Evolutionary conservation across 2,329 filamentous ascomycete species (phyloP).

Genomic region (Nothopassalora personata): DNA sequence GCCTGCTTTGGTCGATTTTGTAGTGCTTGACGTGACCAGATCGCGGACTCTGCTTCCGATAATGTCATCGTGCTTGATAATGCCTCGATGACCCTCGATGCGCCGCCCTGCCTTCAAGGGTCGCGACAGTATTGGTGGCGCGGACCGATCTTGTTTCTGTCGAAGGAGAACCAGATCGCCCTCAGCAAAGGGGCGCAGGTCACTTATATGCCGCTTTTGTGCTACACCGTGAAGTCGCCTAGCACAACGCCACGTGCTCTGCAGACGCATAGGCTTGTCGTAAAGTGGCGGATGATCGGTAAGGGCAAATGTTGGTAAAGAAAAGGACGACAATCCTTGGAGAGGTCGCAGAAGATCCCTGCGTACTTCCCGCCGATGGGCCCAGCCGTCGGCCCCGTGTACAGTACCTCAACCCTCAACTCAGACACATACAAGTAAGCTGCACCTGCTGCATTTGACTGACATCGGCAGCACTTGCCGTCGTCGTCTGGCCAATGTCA

Average conservation of each 20-base stretch:
- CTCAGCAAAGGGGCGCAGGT: slow-evolving; percentile 20
- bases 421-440: background rate
- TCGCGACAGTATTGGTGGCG: slow-evolving; percentile 37
- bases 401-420: background rate
- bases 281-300: background rate
- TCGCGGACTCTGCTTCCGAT: slow-evolving; percentile 60
- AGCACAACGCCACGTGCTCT: slow-evolving; percentile 7
- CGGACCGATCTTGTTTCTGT: slow-evolving; percentile 32
- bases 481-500: background rate
- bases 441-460: background rate
- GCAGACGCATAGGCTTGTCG: slow-evolving; percentile 10
- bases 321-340: no score
- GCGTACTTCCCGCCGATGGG: no score
- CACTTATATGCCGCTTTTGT: slow-evolving; percentile 9
- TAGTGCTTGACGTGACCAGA: slow-evolving; percentile 47
- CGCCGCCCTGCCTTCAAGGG: slow-evolving; percentile 32
- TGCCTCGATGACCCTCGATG: slow-evolving; percentile 44
- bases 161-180: slow-evolving; percentile 39
- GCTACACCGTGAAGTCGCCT: background rate
- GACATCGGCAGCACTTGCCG: background rate
- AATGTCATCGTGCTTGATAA: slow-evolving; percentile 50
- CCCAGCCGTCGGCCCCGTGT: no score
- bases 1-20: slow-evolving; percentile 34
- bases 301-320: no score
- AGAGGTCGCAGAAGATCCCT: no score